Evolutionary conservation across 2,329 filamentous ascomycete species (phyloP), one percentile per base, ranked within the genome.

Genomic region (Epichloe coenophiala): DNA sequence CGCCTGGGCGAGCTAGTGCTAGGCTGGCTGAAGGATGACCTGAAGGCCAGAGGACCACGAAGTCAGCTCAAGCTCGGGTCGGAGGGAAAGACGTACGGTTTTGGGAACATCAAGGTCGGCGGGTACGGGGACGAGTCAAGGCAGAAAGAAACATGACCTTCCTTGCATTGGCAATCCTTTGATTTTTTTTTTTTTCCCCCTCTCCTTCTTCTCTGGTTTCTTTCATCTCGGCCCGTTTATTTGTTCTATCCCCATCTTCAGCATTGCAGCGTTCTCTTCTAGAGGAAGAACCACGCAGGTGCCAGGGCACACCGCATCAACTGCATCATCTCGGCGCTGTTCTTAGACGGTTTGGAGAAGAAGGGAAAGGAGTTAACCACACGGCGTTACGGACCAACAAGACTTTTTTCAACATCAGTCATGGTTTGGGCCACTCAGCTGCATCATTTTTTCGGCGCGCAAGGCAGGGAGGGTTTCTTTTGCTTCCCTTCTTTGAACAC

Each of bases 1-100:
- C 79, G 81, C 51, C 74, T 97, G 7, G 90, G 91, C 9, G 86
- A 95, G 69, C 68, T 98, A 55, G 93, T 97, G 33, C 71, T 98
- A 58, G 75, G 76, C 50, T 98, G 93, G 93, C 72, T 98, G 65
- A 80, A 80, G 63, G 78, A 86, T 54, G 91, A 97, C 68, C 68
- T 96, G 55, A 71, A 75, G 58, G 83, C 86, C 57, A 74, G 91
- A 57, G 91, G 91, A 0, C 90, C 90, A 3, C 74, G 91, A 45
- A 86, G 72, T 56, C 67, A 79, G 57, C 70, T 71, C 40, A 70
- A 70, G 51, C 67, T 73, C 52, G 75, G 68, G 0, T 72, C 75
- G 3, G 80, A 88, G 67, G 83, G 83, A 3, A 77, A 78, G 71
- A 80, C 80, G 7, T 88, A 81, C 53, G 68, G 66, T 1, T 69